Evolutionary conservation across 805 yeast genomes (phyloP).

Genomic region (Suhomyces xylopsoci): DNA sequence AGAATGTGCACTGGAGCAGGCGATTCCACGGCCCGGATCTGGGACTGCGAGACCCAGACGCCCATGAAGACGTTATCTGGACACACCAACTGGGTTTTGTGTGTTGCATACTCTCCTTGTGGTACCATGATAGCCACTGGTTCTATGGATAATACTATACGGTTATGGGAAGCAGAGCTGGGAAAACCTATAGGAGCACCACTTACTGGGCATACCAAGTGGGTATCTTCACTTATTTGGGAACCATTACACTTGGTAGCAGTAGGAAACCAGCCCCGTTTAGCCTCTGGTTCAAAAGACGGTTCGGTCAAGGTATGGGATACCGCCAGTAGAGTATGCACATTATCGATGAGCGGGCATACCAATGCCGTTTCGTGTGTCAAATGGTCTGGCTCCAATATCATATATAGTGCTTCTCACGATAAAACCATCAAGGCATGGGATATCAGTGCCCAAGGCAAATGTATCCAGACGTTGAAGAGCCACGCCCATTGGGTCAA

Average conservation of each 20-base stretch:
- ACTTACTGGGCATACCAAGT: conserved; percentile 77
- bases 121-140: conserved; percentile 93
- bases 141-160: conserved; percentile 85
- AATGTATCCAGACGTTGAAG: conserved; percentile 71
- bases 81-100: conserved; percentile 90
- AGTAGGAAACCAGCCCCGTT: conserved; percentile 62
- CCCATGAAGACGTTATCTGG: conserved; percentile 79
- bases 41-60: conserved; percentile 96
- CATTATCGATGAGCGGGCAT: conserved; percentile 80
- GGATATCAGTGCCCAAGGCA: conserved; percentile 75
- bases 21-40: conserved; percentile 89
- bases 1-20: conserved; percentile 95
- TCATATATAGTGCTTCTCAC: conserved; percentile 86
- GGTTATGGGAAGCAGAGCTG: conserved; percentile 78
- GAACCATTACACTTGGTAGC: conserved; percentile 84
- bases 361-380: conserved; percentile 87
- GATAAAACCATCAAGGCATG: conserved; percentile 92
- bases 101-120: conserved; percentile 89
- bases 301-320: conserved; percentile 91
- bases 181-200: conserved; percentile 77
- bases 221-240: conserved; percentile 90
- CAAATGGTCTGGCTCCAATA: conserved; percentile 92
- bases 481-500: conserved; percentile 98
- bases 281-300: conserved; percentile 89
- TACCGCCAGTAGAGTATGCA: conserved; percentile 60